These are phyloP conservation scores for Saccharomyces paradoxus DNA, from an alignment of 805 yeast species.

Conservation along the genomic window DNA sequence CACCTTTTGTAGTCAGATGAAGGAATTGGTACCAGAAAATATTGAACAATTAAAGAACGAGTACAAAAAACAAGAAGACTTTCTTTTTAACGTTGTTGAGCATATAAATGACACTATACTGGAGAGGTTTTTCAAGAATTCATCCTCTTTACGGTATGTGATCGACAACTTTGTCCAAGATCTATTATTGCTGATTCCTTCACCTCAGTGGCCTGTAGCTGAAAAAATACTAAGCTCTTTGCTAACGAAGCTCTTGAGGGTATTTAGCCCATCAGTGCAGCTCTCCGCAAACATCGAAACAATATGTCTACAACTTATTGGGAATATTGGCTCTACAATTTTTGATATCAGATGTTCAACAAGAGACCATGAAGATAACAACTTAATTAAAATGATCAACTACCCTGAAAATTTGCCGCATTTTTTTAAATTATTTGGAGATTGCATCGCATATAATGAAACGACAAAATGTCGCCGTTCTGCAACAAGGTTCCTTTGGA, in stretches of 20 bases:
- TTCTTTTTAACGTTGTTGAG: constrained; percentile 10
- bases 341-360: constrained; percentile 24
- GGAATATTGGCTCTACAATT: constrained; percentile 48
- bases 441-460: constrained; percentile 7
- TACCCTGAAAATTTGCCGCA: constrained; percentile 17
- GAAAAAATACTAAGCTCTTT: constrained; percentile 42
- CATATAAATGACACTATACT: constrained; percentile 21
- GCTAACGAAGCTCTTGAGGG: constrained; percentile 35
- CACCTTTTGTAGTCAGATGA: constrained; percentile 1
- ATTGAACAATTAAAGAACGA: background rate
- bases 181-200: constrained; percentile 38
- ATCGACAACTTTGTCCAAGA: constrained; percentile 54
- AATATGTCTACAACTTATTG: constrained; percentile 51
- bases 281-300: constrained; percentile 39
- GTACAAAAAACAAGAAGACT: constrained; percentile 2
- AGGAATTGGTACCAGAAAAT: background rate
- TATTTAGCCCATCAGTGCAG: constrained; percentile 32
- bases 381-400: constrained; percentile 17
- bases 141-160: constrained; percentile 30
- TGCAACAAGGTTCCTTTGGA: constrained; percentile 14
- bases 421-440: constrained; percentile 10
- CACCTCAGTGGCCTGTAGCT: constrained; percentile 58
- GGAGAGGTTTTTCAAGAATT: constrained; percentile 17
- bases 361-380: constrained; percentile 11
- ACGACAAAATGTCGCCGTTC: background rate